These are phyloP conservation scores for Lactifluus echinatus DNA, from an alignment of 768 basidiomycete species.

Conservation along the genomic window DNA sequence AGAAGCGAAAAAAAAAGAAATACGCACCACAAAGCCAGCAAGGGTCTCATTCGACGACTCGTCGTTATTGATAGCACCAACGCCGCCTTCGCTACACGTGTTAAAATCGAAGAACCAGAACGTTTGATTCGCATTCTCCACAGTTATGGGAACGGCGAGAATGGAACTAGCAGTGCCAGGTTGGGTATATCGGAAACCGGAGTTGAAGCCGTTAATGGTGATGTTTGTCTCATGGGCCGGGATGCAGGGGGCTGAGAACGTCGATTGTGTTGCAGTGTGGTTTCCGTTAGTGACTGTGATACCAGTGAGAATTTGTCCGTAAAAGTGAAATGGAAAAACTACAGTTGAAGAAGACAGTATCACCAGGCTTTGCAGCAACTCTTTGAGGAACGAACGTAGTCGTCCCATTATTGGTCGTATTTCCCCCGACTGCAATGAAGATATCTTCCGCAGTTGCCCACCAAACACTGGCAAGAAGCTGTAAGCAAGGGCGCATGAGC, in stretches of 20 bases:
- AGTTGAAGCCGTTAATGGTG: conserved; percentile 52
- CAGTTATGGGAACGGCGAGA: conserved; percentile 36
- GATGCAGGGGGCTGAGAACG: conserved; percentile 46
- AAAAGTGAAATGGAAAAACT: conserved; percentile 13
- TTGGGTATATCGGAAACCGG: conserved; percentile 39
- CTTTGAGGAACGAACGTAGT: conserved; percentile 39
- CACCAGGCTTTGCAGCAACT: conserved; percentile 38
- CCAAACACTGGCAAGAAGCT: conserved; percentile 19
- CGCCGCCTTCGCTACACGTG: conserved; percentile 48
- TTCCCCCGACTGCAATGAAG: conserved; percentile 38
- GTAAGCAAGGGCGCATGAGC: not conserved
- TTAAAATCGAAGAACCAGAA: conserved; percentile 55
- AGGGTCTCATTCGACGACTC: conserved; percentile 31
- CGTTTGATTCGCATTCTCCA: conserved; percentile 34
- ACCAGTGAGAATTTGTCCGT: conserved; percentile 33
- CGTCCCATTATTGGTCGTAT: conserved; percentile 35
- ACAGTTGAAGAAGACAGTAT: conserved; percentile 53
- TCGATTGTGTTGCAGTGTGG: conserved; percentile 41
- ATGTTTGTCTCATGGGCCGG: conserved; percentile 39
- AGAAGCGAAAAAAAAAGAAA: not conserved
- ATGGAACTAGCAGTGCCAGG: conserved; percentile 41
- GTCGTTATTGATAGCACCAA: conserved; percentile 54
- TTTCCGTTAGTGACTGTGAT: conserved; percentile 33
- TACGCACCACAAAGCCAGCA: conserved; percentile 37
- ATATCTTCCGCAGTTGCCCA: conserved; percentile 31